These are phyloP conservation scores for Litsea cubeba DNA, from an alignment of 164 flowering plant genomes.

Conservation along the genomic window DNA sequence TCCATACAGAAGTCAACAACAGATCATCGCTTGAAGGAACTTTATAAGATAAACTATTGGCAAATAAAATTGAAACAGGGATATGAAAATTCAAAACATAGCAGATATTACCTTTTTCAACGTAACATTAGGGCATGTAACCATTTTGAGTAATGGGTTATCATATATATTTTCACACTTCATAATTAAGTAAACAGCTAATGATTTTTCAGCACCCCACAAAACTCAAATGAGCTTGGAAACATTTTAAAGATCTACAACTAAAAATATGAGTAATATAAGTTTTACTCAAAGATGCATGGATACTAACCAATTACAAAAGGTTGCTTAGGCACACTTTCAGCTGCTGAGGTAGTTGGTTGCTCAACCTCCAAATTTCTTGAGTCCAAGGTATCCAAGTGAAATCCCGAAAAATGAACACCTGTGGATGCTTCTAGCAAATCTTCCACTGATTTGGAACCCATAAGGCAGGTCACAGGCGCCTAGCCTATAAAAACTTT, in stretches of 20 bases:
- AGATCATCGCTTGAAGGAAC: not conserved
- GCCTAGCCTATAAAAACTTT: constrained; percentile 18
- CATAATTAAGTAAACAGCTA: not conserved
- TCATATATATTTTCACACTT: not conserved
- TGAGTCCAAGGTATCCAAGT: constrained; percentile 44
- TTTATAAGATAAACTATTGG: not conserved
- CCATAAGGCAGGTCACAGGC: constrained; percentile 36
- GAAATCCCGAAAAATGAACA: constrained; percentile 90
- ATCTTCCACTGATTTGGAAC: constrained; percentile 60
- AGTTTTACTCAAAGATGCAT: not conserved
- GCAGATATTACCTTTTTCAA: too few species aligned
- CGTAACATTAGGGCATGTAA: not conserved
- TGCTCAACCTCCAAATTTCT: constrained; percentile 38
- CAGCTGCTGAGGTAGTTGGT: constrained; percentile 53
- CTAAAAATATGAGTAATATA: not conserved
- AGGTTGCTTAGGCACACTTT: constrained; percentile 55
- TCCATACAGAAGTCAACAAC: not conserved
- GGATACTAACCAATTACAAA: constrained; percentile 72
- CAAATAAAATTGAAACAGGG: not conserved
- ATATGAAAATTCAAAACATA: too few species aligned
- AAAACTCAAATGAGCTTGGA: not conserved
- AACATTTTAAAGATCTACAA: not conserved
- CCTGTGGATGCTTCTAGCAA: constrained; percentile 75
- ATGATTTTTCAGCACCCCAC: not conserved
- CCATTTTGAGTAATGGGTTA: not conserved